These are phyloP conservation scores for Ceratocystis destructans DNA, from an alignment of 2,329 filamentous ascomycete genomes.

Conservation along the genomic window DNA sequence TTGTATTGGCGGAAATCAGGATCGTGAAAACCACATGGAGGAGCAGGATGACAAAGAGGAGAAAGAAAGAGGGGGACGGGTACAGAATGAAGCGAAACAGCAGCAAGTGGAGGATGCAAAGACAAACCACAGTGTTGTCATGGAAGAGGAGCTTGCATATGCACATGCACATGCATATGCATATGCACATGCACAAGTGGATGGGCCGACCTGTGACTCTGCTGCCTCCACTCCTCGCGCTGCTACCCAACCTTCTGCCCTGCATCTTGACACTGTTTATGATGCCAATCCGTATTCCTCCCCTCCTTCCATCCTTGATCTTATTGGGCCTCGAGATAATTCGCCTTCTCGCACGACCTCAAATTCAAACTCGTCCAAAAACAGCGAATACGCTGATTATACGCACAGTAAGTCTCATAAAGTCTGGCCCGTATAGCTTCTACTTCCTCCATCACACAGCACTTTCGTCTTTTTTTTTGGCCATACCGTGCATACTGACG, in stretches of 20 bases:
- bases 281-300: not conserved
- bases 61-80: not conserved
- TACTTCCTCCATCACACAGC: not conserved
- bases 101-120: not conserved
- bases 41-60: not conserved
- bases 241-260: constrained; percentile 1
- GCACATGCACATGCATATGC: not conserved
- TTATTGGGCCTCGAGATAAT: not conserved
- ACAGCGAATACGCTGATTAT: not conserved
- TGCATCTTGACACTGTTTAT: constrained; percentile 2
- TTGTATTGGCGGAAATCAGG: not conserved
- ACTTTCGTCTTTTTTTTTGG: not conserved
- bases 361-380: not conserved
- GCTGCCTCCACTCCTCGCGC: not conserved
- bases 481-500: constrained; percentile 7
- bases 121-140: not conserved
- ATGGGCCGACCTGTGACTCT: not conserved
- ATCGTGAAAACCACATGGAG: not conserved
- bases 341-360: not conserved
- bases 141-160: not conserved
- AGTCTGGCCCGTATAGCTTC: not conserved
- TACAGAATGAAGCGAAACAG: not conserved
- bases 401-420: not conserved
- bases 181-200: constrained; percentile 1
- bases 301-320: not conserved